Base-by-base conservation (phyloP, 768 basidiomycete genomes). In the Harrya chromipes region DNA sequence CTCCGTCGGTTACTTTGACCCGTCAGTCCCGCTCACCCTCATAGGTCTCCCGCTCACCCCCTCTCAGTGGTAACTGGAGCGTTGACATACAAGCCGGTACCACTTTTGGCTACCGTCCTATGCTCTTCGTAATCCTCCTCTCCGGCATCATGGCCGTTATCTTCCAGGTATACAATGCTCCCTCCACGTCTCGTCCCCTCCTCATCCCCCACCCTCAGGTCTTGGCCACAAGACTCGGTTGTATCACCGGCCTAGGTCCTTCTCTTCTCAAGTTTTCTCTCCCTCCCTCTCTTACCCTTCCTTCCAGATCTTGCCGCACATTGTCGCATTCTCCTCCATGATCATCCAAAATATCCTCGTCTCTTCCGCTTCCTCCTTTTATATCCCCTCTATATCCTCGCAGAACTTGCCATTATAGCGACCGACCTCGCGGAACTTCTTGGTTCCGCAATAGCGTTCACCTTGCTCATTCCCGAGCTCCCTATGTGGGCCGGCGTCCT, bases 371-470 rank as follows among this genome's bases (percentile, higher is more conserved):
- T 66, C 61, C 49, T 64, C 17, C 58, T 71, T n/a, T 64, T 79
- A 8, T 78, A 77, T 51, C 77, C 77, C 4, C 66, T 79, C 2
- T 78, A 77, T 57, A 58, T 54, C 16, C 55, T 73, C 27, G 58
- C 71, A 26, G 80, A 82, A 60, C 59, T 78, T 14, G 80, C 78
- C 19, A 80, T 82, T 55, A 74, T 81, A 49, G 74, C 72, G 29
- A 82, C 81, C 14, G 81, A 82, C 62, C 63, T 83, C 20, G 81
- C 82, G 12, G 83, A 85, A 54, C 69, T 85, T 6, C 67, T 85
- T 1, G 82, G 83, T 1, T 77, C 74, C 17, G 83, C 83, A 11
- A 82, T 83, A 29, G 82, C 77, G 4, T 65, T 85, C 47, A 73
- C 73, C 50, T 62, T 85, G 58, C 65, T 81, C 36, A 73, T 80